These are phyloP conservation scores for Neonectria sp. DNA, from an alignment of 2,329 filamentous ascomycete genomes.

Conservation along the genomic window DNA sequence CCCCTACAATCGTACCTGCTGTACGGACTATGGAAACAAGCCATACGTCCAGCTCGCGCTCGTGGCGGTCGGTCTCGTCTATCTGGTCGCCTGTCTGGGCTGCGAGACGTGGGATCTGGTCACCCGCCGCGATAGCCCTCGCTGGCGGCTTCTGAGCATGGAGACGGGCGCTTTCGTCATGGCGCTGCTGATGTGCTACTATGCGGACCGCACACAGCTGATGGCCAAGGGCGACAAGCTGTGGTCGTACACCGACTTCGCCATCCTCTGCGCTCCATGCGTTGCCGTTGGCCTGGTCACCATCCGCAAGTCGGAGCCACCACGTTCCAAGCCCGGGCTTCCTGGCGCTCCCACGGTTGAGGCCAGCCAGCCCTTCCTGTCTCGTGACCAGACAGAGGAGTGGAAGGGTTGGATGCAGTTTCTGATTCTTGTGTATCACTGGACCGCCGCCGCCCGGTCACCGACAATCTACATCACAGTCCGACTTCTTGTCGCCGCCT, in stretches of 20 bases:
- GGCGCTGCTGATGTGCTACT: constrained; percentile 48
- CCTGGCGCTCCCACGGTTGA: constrained; percentile 17
- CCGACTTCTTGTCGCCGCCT: constrained; percentile 68
- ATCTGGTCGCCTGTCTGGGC: constrained; percentile 36
- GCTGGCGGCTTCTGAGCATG: constrained; percentile 40
- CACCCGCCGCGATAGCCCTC: constrained; percentile 27
- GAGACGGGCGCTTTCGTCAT: constrained; percentile 45
- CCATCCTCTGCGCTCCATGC: constrained; percentile 38
- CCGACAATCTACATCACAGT: constrained; percentile 69
- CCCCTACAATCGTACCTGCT: constrained; percentile 67
- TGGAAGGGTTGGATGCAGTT: constrained; percentile 78
- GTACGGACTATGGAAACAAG: constrained; percentile 60
- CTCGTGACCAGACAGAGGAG: constrained; percentile 71
- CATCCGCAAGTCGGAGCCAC: constrained; percentile 39
- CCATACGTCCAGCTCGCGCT: constrained; percentile 43
- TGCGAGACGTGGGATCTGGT: constrained; percentile 35
- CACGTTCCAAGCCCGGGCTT: constrained; percentile 27
- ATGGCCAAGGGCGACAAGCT: constrained; percentile 49
- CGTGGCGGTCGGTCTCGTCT: constrained; percentile 36
- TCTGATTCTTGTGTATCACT: constrained; percentile 68
- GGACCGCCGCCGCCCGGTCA: constrained; percentile 59
- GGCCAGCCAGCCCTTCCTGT: constrained; percentile 39
- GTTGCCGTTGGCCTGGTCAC: constrained; percentile 37
- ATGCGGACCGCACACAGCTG: constrained; percentile 49
- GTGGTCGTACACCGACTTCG: constrained; percentile 40